These are phyloP conservation scores for Thielaviopsis musarum DNA, from an alignment of 2,329 filamentous ascomycete genomes.

Conservation along the genomic window DNA sequence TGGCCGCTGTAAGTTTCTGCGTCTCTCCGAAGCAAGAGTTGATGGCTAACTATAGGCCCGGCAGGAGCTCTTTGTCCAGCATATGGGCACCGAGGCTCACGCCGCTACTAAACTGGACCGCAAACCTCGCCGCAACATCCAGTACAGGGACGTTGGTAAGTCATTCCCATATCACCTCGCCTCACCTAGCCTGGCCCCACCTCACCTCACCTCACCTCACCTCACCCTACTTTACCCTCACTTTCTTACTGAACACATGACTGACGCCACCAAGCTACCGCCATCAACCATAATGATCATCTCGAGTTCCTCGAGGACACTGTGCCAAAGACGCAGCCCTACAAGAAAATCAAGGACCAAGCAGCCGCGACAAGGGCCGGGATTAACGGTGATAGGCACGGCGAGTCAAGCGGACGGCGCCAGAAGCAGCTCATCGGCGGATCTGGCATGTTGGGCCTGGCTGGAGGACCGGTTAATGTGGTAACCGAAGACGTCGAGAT, in stretches of 20 bases:
- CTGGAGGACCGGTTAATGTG: slow-evolving; percentile 32
- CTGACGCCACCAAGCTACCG: slow-evolving; percentile 39
- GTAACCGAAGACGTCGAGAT: slow-evolving; percentile 41
- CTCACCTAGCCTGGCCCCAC: neutral
- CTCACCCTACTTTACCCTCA: neutral
- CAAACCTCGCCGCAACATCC: slow-evolving; percentile 83
- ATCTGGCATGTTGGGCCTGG: slow-evolving; percentile 7
- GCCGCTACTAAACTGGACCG: slow-evolving; percentile 80
- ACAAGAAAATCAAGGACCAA: slow-evolving; percentile 58
- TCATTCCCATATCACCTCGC: neutral
- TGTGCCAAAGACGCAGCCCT: slow-evolving; percentile 71
- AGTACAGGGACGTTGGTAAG: slow-evolving; percentile 83
- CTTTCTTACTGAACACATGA: neutral
- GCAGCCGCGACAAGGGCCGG: slow-evolving; percentile 32
- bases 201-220: neutral
- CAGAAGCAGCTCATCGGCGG: slow-evolving; percentile 14
- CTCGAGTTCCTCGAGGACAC: slow-evolving; percentile 89
- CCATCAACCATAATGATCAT: slow-evolving; percentile 76
- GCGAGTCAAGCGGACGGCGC: slow-evolving; percentile 6
- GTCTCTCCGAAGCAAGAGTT: neutral
- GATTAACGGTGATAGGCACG: slow-evolving; percentile 25
- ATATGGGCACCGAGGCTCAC: slow-evolving; percentile 70
- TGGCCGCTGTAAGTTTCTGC: slow-evolving; percentile 53
- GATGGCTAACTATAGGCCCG: neutral
- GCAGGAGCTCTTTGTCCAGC: slow-evolving; percentile 88